Base-by-base conservation (phyloP, 2,329 filamentous ascomycete species). In the Beauveria scarabaeidicola region DNA sequence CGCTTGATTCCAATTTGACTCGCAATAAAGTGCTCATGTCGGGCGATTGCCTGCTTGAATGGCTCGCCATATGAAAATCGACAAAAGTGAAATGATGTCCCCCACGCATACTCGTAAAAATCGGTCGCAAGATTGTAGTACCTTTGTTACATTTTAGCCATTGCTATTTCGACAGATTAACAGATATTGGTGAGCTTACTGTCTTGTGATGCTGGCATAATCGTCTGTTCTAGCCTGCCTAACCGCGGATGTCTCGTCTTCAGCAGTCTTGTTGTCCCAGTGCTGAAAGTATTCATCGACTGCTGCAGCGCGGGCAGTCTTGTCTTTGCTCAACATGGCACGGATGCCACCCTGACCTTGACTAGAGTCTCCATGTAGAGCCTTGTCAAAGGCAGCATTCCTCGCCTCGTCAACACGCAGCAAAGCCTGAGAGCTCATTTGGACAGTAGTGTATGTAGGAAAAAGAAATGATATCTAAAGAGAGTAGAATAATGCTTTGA, bases 41-140 rank as follows among this genome's bases (percentile, higher is more conserved):
- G 88, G 66, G 91, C 90, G 73, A 96, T 91, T 61, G 91, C 92
- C 74, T 92, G 89, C 74, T 85, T 79, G 78, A 97, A 96, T 53
- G 85, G 77, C 77, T 97, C 92, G 68, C 88, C 88, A 66, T 86
- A 80, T 60, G 89, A 89, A 75, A 93, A 97, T 58, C 92, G 90
- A 77, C 90, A 95, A 82, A 97, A 97, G 77, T 97, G 92, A 82
- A 97, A 97, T 61, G 86, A 91, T 68, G 90, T 85, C 62, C 89
- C 89, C 92, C 92, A 97, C 69, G 91, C 92, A 68, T 96, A 92
- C 78, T 97, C 92, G 79, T 96, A 96, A 52, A 96, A 75, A 69
- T 95, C 91, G 63, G 91, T 96, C 6, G 90, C 90, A 41, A 96
- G 84, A 75, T 96, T 94, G 79, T 96, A 96, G 79, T 96, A 95